Percentiles rank a stretch among this genome's conserved stretches.
These are phyloP conservation scores for Achaetomiella virescens DNA, from an alignment of 495 filamentous ascomycete species.

Conservation along the genomic window DNA sequence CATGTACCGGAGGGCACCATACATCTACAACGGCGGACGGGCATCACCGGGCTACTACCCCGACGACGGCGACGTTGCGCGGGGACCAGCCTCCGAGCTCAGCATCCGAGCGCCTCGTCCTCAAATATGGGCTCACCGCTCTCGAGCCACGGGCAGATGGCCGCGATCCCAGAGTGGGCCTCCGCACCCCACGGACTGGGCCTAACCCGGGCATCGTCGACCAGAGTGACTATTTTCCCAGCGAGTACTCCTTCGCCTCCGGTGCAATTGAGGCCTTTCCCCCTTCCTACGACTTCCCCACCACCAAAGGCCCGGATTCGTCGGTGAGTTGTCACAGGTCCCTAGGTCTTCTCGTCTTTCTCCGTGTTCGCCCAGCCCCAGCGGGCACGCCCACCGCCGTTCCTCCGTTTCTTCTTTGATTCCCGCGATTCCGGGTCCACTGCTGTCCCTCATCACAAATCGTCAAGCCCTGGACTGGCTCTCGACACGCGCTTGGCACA, in stretches of 20 bases:
- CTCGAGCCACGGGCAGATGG: slow-evolving; percentile 54
- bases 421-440: slow-evolving; percentile 32
- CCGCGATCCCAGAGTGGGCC: slow-evolving; percentile 53
- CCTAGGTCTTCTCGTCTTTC: slow-evolving; percentile 25
- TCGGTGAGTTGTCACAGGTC: slow-evolving; percentile 66
- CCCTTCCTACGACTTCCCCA: slow-evolving; percentile 53
- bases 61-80: slow-evolving; percentile 38
- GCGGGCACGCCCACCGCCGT: slow-evolving; percentile 7
- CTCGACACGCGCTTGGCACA: slow-evolving; percentile 31
- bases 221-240: slow-evolving; percentile 49
- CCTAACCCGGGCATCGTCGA: slow-evolving; percentile 60
- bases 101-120: slow-evolving; percentile 73
- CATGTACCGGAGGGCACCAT: slow-evolving; percentile 32
- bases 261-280: slow-evolving; percentile 45
- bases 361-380: slow-evolving; percentile 12
- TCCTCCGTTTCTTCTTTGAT: slow-evolving; percentile 23
- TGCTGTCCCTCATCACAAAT: slow-evolving; percentile 16
- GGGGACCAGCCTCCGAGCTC: slow-evolving; percentile 51
- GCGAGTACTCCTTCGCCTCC: slow-evolving; percentile 50
- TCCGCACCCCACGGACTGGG: slow-evolving; percentile 56
- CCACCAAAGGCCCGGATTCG: slow-evolving; percentile 49
- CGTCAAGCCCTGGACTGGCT: slow-evolving; percentile 18
- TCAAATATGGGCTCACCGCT: slow-evolving; percentile 79
- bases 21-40: slow-evolving; percentile 32
- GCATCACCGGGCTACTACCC: slow-evolving; percentile 39